phyloP scores from a whole-genome alignment of 768 basidiomycete species.

The Trametes elegans region DNA sequence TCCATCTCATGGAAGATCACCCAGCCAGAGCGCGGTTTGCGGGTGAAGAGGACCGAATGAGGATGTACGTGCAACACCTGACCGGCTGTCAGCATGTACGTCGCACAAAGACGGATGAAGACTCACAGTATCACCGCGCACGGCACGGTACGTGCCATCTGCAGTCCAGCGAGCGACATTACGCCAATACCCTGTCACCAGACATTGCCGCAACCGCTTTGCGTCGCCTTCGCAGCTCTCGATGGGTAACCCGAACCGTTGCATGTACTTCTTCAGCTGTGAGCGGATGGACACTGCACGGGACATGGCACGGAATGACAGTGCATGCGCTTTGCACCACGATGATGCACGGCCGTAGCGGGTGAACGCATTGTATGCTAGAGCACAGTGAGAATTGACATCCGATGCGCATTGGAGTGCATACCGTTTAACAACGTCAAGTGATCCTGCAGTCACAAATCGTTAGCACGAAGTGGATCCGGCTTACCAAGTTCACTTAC shows the following conservation, averaged over 20 bases:
- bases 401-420: too few species aligned
- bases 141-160: slow-evolving; percentile 91
- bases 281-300: slow-evolving; percentile 91
- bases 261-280: slow-evolving; percentile 95
- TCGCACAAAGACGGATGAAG: background rate
- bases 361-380: slow-evolving; percentile 92
- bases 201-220: slow-evolving; percentile 77
- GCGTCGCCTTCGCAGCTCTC: slow-evolving; percentile 91
- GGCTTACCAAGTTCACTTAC: slow-evolving; percentile 40
- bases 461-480: too few species aligned
- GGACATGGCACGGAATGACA: slow-evolving; percentile 93
- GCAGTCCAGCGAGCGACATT: slow-evolving; percentile 90
- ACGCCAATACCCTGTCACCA: slow-evolving; percentile 91
- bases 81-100: background rate
- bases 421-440: slow-evolving; percentile 89
- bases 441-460: slow-evolving; percentile 96
- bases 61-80: slow-evolving; percentile 91
- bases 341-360: slow-evolving; percentile 79
- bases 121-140: slow-evolving; percentile 79
- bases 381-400: too few species aligned
- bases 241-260: slow-evolving; percentile 77
- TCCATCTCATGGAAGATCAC: slow-evolving; percentile 95
- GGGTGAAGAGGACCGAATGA: slow-evolving; percentile 89
- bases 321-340: slow-evolving; percentile 91
- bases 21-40: slow-evolving; percentile 90